Percentiles rank a stretch among this genome's conserved stretches.
These are phyloP conservation scores for Erysimum pusillum DNA, from an alignment of 441 rosid species.

Conservation along the genomic window DNA sequence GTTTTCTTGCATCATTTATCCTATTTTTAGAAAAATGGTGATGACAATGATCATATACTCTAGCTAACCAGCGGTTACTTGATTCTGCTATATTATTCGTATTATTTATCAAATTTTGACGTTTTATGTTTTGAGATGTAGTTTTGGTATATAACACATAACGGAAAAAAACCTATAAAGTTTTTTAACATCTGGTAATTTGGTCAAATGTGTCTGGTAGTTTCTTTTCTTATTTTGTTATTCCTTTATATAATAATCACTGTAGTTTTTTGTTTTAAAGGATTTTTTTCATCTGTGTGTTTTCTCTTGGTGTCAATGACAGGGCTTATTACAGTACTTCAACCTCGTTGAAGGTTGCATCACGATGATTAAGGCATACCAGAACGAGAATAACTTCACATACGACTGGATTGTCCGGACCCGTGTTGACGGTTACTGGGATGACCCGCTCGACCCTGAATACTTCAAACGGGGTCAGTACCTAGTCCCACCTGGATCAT, in stretches of 20 bases:
- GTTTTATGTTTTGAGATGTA: background rate
- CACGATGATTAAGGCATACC: slow-evolving; percentile 69
- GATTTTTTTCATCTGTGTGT: background rate
- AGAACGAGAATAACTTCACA: slow-evolving; percentile 57
- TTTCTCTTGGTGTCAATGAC: slow-evolving; percentile 25
- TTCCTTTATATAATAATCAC: background rate
- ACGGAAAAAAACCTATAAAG: too few species aligned
- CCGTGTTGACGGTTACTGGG: slow-evolving; percentile 93
- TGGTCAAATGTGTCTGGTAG: too few species aligned
- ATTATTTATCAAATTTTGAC: background rate
- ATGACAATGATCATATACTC: background rate
- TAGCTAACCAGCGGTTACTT: background rate
- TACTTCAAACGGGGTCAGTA: slow-evolving; percentile 71
- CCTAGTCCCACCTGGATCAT: slow-evolving; percentile 84
- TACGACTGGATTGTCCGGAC: slow-evolving; percentile 95
- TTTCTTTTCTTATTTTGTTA: too few species aligned
- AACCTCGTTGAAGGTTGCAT: slow-evolving; percentile 87
- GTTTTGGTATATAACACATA: background rate
- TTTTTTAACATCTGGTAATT: background rate
- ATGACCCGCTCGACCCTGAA: slow-evolving; percentile 66
- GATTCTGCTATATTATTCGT: background rate
- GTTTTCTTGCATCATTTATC: background rate
- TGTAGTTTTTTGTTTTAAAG: background rate
- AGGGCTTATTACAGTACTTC: slow-evolving; percentile 94
- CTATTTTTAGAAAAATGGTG: background rate